Evolutionary conservation across 192 early-diverging fungal genomes (phyloP), one percentile per base, ranked within the genome.

Genomic region (Rhizoclosmatium globosum): DNA sequence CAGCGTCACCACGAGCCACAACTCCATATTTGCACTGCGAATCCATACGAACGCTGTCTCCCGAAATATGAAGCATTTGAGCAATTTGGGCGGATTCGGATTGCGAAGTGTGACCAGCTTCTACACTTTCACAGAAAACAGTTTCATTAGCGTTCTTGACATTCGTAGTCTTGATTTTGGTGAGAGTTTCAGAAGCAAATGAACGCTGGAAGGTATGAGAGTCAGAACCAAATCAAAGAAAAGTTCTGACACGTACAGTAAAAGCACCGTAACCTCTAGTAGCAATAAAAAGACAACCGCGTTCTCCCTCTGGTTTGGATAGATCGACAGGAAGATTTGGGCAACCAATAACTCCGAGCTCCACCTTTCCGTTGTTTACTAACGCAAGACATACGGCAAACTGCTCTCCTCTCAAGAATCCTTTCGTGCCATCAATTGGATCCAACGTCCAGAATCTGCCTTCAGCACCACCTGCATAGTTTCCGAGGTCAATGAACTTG

Each of bases 21-120:
- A 94, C 89, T 59, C 90, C 94, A 79, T 99, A 99, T 83, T 99
- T 99, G 89, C 95, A 96, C 87, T 99, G 97, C 75, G 93, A 94
- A 84, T 99, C 98, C 94, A 99, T 98, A 39, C 98, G 91, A 9
- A 97, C 87, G 1, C 95, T 85, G 57, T 89, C 87, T 21, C n/a
- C 21, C 4, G 90, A 91, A 76, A 99, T 98, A n/a, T 91, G 92
- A 23, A 99, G 83, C 4, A 90, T 65, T n/a, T 85, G 71, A 3
- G 85, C 87, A 84, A 99, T 96, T 66, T 89, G 79, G 21, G 89
- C 91, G 23, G 93, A 87, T 62, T 96, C 94, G 39, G 84, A 84
- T 70, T 99, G 98, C 62, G 91, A 92, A 3, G 95, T 93, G 83
- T 99, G 98, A 38, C 90, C 94, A 38, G 94, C 82, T 82, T 98